phyloP scores from a whole-genome alignment of 352 stramenopile genomes.

The Phytophthora hybrid region DNA sequence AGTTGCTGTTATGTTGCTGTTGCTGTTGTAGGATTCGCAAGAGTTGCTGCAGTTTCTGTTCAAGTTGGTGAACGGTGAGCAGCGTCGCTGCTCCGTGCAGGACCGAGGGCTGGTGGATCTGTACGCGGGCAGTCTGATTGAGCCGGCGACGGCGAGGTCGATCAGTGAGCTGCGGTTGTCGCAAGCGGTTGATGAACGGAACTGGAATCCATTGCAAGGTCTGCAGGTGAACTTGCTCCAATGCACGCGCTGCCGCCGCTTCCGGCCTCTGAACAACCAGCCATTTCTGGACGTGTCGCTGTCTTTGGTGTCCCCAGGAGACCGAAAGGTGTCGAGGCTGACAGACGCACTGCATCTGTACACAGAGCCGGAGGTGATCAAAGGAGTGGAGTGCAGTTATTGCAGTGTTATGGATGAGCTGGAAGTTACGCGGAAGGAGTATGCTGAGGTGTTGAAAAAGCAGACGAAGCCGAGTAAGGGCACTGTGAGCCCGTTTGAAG shows the following conservation, averaged over 20 bases:
- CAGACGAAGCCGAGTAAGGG: conserved; percentile 14
- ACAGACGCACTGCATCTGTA: conserved; percentile 70
- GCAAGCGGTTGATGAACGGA: conserved; percentile 67
- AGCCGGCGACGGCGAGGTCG: conserved; percentile 33
- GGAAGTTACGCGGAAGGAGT: conserved; percentile 45
- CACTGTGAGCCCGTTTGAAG: conserved; percentile 18
- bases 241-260: conserved; percentile 68
- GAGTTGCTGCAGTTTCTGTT: conserved; percentile 90
- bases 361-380: conserved; percentile 73
- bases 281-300: conserved; percentile 84
- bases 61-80: conserved; percentile 78
- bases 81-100: conserved; percentile 56
- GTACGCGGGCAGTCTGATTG: conserved; percentile 25
- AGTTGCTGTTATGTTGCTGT: background rate
- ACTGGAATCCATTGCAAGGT: conserved; percentile 81
- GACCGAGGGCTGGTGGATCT: conserved; percentile 69
- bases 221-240: conserved; percentile 86
- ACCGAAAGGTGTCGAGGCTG: conserved; percentile 51
- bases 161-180: conserved; percentile 79
- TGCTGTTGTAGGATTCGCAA: conserved; percentile 81
- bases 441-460: conserved; percentile 33
- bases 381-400: conserved; percentile 78
- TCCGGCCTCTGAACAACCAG: conserved; percentile 78
- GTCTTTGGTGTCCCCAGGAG: conserved; percentile 56
- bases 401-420: conserved; percentile 74